Conservation (phyloP, 805 yeast species). For the Ogataea sp. region DNA sequence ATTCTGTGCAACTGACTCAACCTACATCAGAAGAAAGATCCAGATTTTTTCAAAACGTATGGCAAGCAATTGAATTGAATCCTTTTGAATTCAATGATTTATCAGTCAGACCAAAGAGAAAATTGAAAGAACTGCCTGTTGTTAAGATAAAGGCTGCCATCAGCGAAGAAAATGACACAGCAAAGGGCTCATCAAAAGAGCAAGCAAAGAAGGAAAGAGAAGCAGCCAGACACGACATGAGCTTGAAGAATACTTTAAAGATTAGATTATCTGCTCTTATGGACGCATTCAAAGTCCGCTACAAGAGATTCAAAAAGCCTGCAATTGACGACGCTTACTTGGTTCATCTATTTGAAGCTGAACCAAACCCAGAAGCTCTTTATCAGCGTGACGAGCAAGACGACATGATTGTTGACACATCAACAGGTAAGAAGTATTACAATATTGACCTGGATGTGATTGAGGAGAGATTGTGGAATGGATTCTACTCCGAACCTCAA, state of each 20-base stretch:
- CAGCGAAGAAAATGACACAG: no score
- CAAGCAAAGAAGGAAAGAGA: conserved; percentile 42
- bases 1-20: conserved; percentile 8
- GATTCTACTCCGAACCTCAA: conserved; percentile 85
- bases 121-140: conserved; percentile 31
- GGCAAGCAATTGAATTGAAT: conserved; percentile 49
- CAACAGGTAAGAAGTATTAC: conserved; percentile 63
- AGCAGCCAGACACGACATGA: conserved; percentile 49
- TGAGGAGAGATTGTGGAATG: conserved; percentile 96
- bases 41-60: conserved; percentile 47
- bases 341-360: conserved; percentile 70
- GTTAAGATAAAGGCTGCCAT: conserved; percentile 5
- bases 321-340: conserved; percentile 70
- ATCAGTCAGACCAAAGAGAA: conserved; percentile 45
- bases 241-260: conserved; percentile 76
- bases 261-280: conserved; percentile 79
- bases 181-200: no score
- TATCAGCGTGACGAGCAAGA: conserved; percentile 40
- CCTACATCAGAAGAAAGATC: conserved; percentile 42
- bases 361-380: conserved; percentile 25
- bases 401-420: conserved; percentile 73
- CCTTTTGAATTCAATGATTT: conserved; percentile 69
- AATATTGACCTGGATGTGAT: conserved; percentile 93
- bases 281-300: conserved; percentile 82
- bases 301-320: conserved; percentile 87